Evolutionary conservation across 345 rosid species (phyloP), one percentile per base, ranked within the genome.

Genomic region (Combretum micranthum): DNA sequence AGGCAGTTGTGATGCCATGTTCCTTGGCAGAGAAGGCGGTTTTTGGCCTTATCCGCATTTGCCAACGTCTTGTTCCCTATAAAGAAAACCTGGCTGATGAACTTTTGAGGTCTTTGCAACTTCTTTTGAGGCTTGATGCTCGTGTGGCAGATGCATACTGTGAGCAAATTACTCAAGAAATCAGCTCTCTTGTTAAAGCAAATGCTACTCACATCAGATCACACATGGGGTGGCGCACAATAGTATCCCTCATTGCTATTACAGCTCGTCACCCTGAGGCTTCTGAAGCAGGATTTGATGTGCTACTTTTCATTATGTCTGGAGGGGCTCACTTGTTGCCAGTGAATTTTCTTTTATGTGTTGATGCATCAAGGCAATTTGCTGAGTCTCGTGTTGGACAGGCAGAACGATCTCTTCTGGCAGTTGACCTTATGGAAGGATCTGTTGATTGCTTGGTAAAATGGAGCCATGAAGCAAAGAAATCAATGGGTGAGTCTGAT

Each of bases 231-330:
- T 93, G 99, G 99, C 88, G 95, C 63, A 89, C 90, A 22, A 82
- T 93, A 56, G 78, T 86, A 20, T 85, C 96, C 57, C 75, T 93
- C 53, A 92, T 93, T 64, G 89, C 97, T 61, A 79, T 89, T 64
- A 93, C 99, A 54, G 96, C 96, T 13, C 79, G 88, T 52, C 97
- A 93, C 53, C 96, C 95, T n/a, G 99, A 93, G 78, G 99, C 99
- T 71, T 93, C 99, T 43, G 91, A 87, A 75, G 92, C 84, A 58
- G 97, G 99, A 70, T 93, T 93, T 52, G 83, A 82, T 61, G 97
- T 92, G 0, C 68, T 93, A 4, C 59, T 85, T 50, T 93, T 86
- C 71, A 87, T 93, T 26, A 89, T 93, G 97, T 71, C 83, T 50
- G 94, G 80, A 66, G 91, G 94, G 65, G 80, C 85, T 55, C 91